Conservation (phyloP, 75 land plant genomes). For the Adiantum capillusveneris region DNA sequence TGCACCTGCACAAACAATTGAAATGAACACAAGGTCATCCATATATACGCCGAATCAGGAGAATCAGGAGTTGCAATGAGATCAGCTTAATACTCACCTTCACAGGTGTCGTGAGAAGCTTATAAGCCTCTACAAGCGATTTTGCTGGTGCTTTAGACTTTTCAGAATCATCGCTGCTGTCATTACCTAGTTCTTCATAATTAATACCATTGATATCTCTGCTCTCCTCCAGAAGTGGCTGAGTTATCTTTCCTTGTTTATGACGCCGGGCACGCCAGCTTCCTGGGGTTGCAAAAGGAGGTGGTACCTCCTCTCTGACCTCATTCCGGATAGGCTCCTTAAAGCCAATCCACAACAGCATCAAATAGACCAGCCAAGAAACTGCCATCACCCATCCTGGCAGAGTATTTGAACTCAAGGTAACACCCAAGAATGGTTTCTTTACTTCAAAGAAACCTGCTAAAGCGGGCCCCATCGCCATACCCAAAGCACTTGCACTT, state of each 20-base stretch:
- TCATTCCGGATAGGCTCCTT: conserved; percentile 33
- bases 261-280: no score
- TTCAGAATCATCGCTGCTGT: conserved; percentile 8
- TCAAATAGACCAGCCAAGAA: conserved; percentile 46
- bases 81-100: conserved; percentile 30
- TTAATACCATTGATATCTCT: background rate
- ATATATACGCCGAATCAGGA: no score
- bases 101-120: conserved; percentile 25
- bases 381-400: conserved; percentile 70
- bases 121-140: conserved; percentile 27
- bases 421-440: conserved; percentile 30
- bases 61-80: background rate
- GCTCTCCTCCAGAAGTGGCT: background rate
- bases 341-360: conserved; percentile 48
- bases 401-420: conserved; percentile 50
- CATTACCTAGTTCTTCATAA: conserved; percentile 10
- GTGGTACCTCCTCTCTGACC: no score
- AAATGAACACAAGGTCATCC: no score
- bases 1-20: conserved; percentile 28
- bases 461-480: conserved; percentile 76
- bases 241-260: background rate
- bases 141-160: conserved; percentile 17
- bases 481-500: conserved; percentile 72
- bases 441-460: conserved; percentile 45
- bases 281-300: no score